Conservation (phyloP, 805 yeast species). For the Candida rishiriensis region DNA sequence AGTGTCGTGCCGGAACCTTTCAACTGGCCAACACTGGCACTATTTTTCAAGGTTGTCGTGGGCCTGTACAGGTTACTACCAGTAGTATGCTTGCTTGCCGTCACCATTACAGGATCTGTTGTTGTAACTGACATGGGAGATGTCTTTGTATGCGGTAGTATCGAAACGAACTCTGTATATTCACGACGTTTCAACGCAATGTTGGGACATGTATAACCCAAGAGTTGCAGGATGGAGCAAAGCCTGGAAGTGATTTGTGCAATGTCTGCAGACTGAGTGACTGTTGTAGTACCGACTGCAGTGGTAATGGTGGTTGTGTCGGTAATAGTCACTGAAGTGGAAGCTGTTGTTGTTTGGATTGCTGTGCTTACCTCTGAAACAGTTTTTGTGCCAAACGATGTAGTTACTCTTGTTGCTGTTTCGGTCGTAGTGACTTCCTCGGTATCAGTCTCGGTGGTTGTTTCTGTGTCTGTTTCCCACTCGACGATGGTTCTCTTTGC, state of each 20-base stretch:
- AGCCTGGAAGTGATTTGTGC: constrained; percentile 17
- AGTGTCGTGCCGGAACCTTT: no score
- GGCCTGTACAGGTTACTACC: no score
- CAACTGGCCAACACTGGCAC: no score
- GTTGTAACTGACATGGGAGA: no score
- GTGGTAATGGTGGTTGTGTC: constrained; percentile 5
- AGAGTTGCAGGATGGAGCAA: constrained; percentile 14
- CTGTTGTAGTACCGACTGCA: constrained; percentile 4
- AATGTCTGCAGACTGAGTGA: constrained; percentile 10
- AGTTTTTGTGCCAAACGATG: constrained; percentile 6
- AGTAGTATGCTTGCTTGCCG: no score
- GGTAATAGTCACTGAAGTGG: constrained; percentile 8
- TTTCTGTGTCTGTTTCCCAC: constrained; percentile 12
- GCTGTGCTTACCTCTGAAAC: constrained; percentile 5
- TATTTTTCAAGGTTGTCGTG: no score
- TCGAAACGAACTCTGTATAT: neutral
- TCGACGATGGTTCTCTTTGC: constrained; percentile 15
- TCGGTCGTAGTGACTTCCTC: constrained; percentile 7
- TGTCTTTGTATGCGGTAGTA: no score
- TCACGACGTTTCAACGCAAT: constrained; percentile 8
- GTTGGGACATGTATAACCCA: constrained; percentile 17
- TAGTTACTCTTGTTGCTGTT: constrained; percentile 4
- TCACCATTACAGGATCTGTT: no score
- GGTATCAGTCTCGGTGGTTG: constrained; percentile 6
- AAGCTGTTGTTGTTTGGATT: constrained; percentile 5